Percentiles rank a stretch among this genome's conserved stretches.
These are phyloP conservation scores for Nitzschia sp. DNA, from an alignment of 108 stramenopile species.

Conservation along the genomic window DNA sequence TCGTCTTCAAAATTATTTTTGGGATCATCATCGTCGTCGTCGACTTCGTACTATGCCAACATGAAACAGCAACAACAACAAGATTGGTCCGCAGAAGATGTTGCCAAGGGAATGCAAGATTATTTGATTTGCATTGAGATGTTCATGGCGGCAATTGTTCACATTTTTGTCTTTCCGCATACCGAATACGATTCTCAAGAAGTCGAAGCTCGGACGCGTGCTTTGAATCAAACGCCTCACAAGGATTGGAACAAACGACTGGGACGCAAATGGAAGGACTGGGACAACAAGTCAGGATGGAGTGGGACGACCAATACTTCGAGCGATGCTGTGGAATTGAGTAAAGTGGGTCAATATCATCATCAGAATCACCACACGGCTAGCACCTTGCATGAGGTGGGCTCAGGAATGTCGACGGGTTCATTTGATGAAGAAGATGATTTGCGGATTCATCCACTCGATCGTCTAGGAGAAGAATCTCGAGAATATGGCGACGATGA, in stretches of 20 bases:
- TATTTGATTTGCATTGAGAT: slow-evolving; percentile 98
- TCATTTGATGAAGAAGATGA: slow-evolving; percentile 37
- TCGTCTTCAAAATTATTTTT: slow-evolving; percentile 7
- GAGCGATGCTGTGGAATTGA: slow-evolving; percentile 43
- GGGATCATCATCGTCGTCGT: not conserved
- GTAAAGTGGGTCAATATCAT: slow-evolving; percentile 31
- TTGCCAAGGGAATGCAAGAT: slow-evolving; percentile 95
- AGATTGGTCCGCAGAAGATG: slow-evolving; percentile 86
- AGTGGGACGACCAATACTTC: slow-evolving; percentile 54
- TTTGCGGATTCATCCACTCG: slow-evolving; percentile 43
- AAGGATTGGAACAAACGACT: slow-evolving; percentile 42
- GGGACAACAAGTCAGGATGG: slow-evolving; percentile 30
- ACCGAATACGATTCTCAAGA: slow-evolving; percentile 81
- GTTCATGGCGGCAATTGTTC: slow-evolving; percentile 91
- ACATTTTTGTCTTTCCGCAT: slow-evolving; percentile 94
- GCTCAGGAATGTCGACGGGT: not conserved
- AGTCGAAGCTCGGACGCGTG: slow-evolving; percentile 54
- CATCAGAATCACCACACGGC: not conserved
- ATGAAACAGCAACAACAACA: slow-evolving; percentile 25
- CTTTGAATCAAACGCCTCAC: slow-evolving; percentile 35
- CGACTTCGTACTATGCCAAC: not conserved
- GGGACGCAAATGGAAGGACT: slow-evolving; percentile 41
- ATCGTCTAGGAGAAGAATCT: slow-evolving; percentile 16
- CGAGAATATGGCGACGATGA: slow-evolving; percentile 3
- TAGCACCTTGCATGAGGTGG: not conserved